Base-by-base conservation (phyloP, 352 stramenopile species). In the Pythium monospermum region DNA sequence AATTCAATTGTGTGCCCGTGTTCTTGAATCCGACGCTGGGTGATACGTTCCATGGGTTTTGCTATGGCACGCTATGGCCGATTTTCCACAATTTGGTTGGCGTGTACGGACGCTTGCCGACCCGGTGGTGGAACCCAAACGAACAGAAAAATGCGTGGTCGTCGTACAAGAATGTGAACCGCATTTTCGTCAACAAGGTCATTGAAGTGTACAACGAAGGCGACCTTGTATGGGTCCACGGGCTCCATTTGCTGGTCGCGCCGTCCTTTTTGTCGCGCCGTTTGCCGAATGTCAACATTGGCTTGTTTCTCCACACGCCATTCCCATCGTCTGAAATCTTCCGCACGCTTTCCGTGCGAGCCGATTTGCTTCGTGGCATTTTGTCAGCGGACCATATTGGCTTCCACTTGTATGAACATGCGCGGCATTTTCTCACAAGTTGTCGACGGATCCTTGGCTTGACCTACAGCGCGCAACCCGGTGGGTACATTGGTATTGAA, bases 271-370 rank as follows among this genome's bases (percentile, higher is more conserved):
- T 99, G 16, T 89, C 88, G 3, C 75, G 96, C 32, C 75, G 89
- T 15, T 77, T 98, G 36, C 90, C 88, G 27, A 74, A 69, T 22
- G 96, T 98, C 31, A 98, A 98, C 59, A 92, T 99, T 48, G 96
- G 96, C 11, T 79, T 99, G 15, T 99, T 99, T 61, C 64, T 99
- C 28, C 96, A 99, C 68, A 98, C 96, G n/a, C 97, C 97, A 10
- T 99, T 99, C 68, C 97, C 97, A 23, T 98, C 90, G 46, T 98
- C 93, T 0, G 97, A 99, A 68, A 99, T 99, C 36, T 99, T 99
- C 64, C 81, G 96, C 31, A 99, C 96, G 2, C 74, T 99, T 0
- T 98, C 94, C 31, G 96, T 97, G 51, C 85, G 96, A 22, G 95
- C 97, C 36, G 96, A 99, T 57, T 59, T 99, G 43, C 65, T 99